Evolutionary conservation across 495 filamentous ascomycete genomes (phyloP).

Genomic region (Penicillium salamii): DNA sequence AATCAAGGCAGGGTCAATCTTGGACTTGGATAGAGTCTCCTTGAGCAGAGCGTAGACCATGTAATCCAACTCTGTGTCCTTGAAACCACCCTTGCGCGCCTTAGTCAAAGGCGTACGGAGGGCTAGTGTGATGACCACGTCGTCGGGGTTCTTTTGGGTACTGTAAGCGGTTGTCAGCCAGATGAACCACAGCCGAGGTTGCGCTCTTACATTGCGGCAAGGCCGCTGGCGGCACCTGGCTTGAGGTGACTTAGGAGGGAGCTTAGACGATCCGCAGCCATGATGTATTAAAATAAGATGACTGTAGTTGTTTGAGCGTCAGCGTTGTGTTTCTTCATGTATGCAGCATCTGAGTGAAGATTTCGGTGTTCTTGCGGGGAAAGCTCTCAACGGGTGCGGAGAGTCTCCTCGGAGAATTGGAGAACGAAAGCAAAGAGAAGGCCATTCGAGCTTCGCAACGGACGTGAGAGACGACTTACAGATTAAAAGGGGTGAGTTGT

Average conservation of each 20-base stretch:
- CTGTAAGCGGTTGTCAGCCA: conserved; percentile 41
- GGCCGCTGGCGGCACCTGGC: conserved; percentile 50
- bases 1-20: conserved; percentile 75
- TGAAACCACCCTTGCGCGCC: conserved; percentile 81
- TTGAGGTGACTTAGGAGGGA: conserved; percentile 87
- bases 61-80: conserved; percentile 89
- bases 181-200: background rate
- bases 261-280: conserved; percentile 82
- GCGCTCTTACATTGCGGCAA: conserved; percentile 70
- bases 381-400: conserved; percentile 12
- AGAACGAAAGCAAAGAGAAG: background rate
- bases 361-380: conserved; percentile 25
- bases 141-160: conserved; percentile 90
- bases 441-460: background rate
- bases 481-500: conserved; percentile 3
- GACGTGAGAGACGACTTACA: conserved; percentile 13
- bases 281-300: conserved; percentile 37
- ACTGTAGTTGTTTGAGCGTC: background rate
- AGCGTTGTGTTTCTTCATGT: too few relatives aligned
- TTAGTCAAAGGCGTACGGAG: conserved; percentile 78
- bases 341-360: too few relatives aligned
- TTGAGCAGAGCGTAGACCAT: conserved; percentile 77
- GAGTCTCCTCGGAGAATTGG: background rate
- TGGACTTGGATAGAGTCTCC: conserved; percentile 69
- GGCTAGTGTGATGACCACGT: conserved; percentile 88